These are phyloP conservation scores for Eutrema salsugineum DNA, from an alignment of 441 rosid species.

Conservation along the genomic window DNA sequence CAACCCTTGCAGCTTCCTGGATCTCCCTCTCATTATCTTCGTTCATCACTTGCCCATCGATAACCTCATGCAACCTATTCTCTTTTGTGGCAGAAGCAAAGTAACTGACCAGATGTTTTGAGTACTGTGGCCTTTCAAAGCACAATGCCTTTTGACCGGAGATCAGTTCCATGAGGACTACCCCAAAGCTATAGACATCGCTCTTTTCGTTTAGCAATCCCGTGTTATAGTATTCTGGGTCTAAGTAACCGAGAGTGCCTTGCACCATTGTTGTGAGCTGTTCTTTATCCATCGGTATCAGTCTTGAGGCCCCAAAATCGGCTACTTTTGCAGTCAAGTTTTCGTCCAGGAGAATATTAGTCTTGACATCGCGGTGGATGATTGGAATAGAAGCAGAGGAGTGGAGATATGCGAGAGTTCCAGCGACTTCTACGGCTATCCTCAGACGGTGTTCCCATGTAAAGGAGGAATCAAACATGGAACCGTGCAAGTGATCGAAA, in stretches of 20 bases:
- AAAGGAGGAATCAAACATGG: not conserved
- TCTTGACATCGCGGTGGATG: slow-evolving; percentile 10
- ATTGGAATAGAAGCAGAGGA: slow-evolving; percentile 22
- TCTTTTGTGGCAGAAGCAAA: not conserved
- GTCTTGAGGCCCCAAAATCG: slow-evolving; percentile 22
- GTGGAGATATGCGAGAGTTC: slow-evolving; percentile 15
- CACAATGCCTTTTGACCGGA: slow-evolving; percentile 1
- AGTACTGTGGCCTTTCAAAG: not conserved
- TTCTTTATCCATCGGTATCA: slow-evolving; percentile 11
- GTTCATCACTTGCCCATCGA: not conserved
- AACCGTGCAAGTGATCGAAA: slow-evolving; percentile 8
- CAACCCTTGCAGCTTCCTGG: not conserved
- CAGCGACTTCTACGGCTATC: slow-evolving; percentile 1
- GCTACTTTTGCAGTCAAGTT: slow-evolving; percentile 24
- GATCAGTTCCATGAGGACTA: slow-evolving; percentile 19
- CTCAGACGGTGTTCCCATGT: not conserved
- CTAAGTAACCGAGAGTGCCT: slow-evolving; percentile 8
- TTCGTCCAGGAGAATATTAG: not conserved
- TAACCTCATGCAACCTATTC: slow-evolving; percentile 6
- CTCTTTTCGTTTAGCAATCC: not conserved
- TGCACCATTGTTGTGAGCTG: slow-evolving; percentile 16
- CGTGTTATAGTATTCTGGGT: slow-evolving; percentile 13
- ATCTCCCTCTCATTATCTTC: not conserved
- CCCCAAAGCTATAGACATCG: slow-evolving; percentile 10
- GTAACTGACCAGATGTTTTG: slow-evolving; percentile 17